Percentiles rank a stretch among this genome's conserved stretches.
These are phyloP conservation scores for Oryza coarctata DNA, from an alignment of 176 grass and related monocot species.

Conservation along the genomic window DNA sequence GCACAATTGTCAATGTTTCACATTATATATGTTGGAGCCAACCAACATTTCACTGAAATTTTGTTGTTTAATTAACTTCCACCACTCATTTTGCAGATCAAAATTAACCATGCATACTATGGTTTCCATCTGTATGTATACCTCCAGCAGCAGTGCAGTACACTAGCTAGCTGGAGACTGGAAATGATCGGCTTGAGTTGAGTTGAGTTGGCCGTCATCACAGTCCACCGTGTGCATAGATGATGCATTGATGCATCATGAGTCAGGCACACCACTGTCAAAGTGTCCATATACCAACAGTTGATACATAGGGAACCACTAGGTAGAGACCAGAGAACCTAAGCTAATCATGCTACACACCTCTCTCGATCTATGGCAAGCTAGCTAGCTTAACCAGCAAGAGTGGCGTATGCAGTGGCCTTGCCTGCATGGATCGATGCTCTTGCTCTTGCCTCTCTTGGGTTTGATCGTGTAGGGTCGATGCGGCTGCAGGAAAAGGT, in stretches of 20 bases:
- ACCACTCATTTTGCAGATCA: background rate
- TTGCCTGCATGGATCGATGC: conserved; percentile 10
- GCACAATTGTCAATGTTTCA: background rate
- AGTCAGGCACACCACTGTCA: conserved; percentile 3
- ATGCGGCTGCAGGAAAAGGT: conserved; percentile 26
- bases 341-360: conserved; percentile 31
- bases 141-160: background rate
- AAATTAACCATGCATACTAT: conserved; percentile 7
- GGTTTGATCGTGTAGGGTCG: conserved; percentile 27
- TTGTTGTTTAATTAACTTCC: background rate
- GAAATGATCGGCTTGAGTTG: conserved; percentile 24
- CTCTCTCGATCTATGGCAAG: background rate
- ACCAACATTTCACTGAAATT: background rate
- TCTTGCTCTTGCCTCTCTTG: background rate
- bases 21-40: background rate
- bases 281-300: conserved; percentile 5
- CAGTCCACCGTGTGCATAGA: background rate
- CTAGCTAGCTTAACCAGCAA: conserved; percentile 42
- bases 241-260: conserved; percentile 34
- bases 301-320: conserved; percentile 14
- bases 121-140: background rate
- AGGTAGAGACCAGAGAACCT: conserved; percentile 38
- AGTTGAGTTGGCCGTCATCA: background rate
- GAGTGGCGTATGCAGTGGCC: conserved; percentile 13
- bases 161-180: background rate